Percentiles rank a stretch among this genome's conserved stretches.
These are phyloP conservation scores for Rhynchospora pubera DNA, from an alignment of 176 grass and related monocot genomes.

Conservation along the genomic window DNA sequence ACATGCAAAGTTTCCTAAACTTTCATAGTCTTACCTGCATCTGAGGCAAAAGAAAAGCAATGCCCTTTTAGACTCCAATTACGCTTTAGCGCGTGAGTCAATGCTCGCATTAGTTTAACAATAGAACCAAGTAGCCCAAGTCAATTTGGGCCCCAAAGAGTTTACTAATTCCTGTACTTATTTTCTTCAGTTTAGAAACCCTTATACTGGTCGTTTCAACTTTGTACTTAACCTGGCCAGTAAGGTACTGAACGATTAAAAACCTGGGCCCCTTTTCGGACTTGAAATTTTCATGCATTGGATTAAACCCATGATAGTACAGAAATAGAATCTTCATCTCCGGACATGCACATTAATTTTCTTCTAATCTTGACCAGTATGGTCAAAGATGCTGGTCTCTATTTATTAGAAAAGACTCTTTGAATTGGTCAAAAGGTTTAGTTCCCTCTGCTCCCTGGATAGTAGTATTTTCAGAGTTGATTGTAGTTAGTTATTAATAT, in stretches of 20 bases:
- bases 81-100: neutral
- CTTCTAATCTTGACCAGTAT: neutral
- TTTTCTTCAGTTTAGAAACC: neutral
- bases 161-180: neutral
- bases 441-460: neutral
- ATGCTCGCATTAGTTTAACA: neutral
- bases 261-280: neutral
- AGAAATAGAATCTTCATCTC: slow-evolving; percentile 9
- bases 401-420: neutral
- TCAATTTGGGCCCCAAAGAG: neutral
- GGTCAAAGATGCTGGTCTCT: neutral
- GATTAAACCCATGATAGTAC: neutral
- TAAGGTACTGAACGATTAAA: neutral
- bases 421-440: neutral
- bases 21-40: neutral
- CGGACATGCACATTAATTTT: neutral
- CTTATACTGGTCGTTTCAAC: neutral
- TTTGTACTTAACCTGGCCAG: neutral
- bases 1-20: neutral
- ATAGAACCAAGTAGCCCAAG: neutral
- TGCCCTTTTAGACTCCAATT: neutral
- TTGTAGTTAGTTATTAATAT: neutral
- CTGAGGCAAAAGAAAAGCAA: neutral
- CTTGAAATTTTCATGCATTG: neutral
- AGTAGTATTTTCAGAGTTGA: neutral